phyloP scores from a whole-genome alignment of 805 yeast genomes.

The Yamadazyma endophytica region DNA sequence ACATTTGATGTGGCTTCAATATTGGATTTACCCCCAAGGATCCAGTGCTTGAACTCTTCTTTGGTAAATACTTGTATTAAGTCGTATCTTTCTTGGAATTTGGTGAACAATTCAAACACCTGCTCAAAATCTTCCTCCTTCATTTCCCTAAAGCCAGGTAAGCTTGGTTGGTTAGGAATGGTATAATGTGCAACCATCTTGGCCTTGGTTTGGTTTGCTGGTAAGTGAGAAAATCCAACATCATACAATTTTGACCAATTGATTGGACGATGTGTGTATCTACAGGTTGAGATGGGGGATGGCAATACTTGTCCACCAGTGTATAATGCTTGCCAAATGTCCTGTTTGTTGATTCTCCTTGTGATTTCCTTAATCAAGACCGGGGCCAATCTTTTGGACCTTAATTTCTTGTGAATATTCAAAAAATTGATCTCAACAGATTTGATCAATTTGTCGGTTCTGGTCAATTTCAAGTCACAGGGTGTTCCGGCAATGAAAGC shows the following conservation, averaged over 20 bases:
- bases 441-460: constrained; percentile 39
- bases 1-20: too few relatives aligned
- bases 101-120: constrained; percentile 54
- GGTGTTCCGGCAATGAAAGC: constrained; percentile 95
- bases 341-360: constrained; percentile 76
- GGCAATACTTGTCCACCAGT: constrained; percentile 92
- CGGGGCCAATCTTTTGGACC: constrained; percentile 93
- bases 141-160: constrained; percentile 58
- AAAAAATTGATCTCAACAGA: constrained; percentile 90
- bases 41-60: constrained; percentile 78
- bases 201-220: constrained; percentile 62
- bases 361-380: constrained; percentile 91
- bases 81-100: constrained; percentile 68
- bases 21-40: constrained; percentile 48
- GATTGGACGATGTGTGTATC: constrained; percentile 91
- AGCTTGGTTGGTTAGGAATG: constrained; percentile 47
- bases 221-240: constrained; percentile 84
- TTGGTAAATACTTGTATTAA: constrained; percentile 64
- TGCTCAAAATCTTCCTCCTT: constrained; percentile 56
- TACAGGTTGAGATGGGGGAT: constrained; percentile 82
- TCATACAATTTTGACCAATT: constrained; percentile 88
- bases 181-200: constrained; percentile 61
- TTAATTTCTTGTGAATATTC: constrained; percentile 88
- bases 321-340: constrained; percentile 94
- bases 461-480: constrained; percentile 57